Evolutionary conservation across 176 grass and related monocot genomes (phyloP), one percentile per base, ranked within the genome.

Genomic region (Carex myosuroides): DNA sequence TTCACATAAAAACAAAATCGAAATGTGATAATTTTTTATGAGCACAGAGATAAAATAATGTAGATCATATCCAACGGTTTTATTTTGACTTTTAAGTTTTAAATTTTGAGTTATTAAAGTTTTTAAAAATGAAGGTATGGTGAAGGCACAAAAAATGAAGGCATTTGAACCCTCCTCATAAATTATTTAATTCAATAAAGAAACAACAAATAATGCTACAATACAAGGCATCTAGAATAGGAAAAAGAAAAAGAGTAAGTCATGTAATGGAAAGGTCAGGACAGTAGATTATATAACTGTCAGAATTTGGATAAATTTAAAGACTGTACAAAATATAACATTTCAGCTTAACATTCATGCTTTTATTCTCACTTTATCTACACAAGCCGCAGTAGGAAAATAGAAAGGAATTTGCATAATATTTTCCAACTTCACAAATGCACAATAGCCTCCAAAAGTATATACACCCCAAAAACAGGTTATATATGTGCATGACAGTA

Each of bases 281-380:
- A 56, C 44, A 52, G 11, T 24, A 55, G 30, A 54, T 16, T 30
- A 30, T 46, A 54, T n/a, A 52, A 52, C 70, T 22, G 41, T 37
- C 41, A 53, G 20, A 52, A 53, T 74, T 50, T 52, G 11, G 9
- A 73, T 13, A 52, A 24, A n/a, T 29, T 54, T 52, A 52, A 50
- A 52, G 48, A 76, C 13, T 48, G 52, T 78, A 78, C 73, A 78
- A 56, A 77, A 17, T 77, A 56, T 77, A 56, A 56, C 52, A 78
- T 78, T 78, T 18, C 13, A 78, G 50, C 73, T 78, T 78, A 57
- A 57, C 17, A 71, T 44, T 52, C 52, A 57, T 17, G 50, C 73
- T 78, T 53, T 77, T 78, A 78, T 35, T 78, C 73, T 78, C 73
- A 78, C 73, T 33, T 33, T 78, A 78, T 57, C 73, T 78, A 57